Conservation (phyloP, 2,329 filamentous ascomycete species). For the Arthrinium phaeospermum region DNA sequence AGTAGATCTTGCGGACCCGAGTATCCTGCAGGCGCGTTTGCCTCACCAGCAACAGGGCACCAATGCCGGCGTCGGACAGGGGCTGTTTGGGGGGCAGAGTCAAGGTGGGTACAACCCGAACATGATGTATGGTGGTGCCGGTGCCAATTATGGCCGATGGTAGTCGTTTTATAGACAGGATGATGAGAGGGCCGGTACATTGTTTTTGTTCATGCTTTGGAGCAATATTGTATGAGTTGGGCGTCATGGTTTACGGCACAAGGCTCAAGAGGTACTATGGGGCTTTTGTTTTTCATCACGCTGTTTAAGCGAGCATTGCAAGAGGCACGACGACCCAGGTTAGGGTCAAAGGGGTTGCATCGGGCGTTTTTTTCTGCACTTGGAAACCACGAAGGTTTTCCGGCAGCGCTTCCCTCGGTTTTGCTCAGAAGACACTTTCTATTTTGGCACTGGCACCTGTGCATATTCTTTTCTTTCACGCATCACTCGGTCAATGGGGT, state of each 20-base stretch:
- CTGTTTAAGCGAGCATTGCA: constrained; percentile 55
- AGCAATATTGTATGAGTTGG: constrained; percentile 35
- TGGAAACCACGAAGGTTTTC: constrained; percentile 15
- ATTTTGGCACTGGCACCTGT: constrained; percentile 28
- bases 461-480: constrained; percentile 27
- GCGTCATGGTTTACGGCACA: constrained; percentile 36
- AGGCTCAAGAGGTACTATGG: constrained; percentile 35
- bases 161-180: constrained; percentile 41
- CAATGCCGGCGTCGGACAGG: constrained; percentile 84
- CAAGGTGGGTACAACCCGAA: constrained; percentile 95
- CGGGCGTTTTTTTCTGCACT: constrained; percentile 42
- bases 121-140: constrained; percentile 72
- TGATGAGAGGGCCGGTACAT: constrained; percentile 27
- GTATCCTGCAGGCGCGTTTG: constrained; percentile 97
- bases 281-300: constrained; percentile 41
- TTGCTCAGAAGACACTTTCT: constrained; percentile 31
- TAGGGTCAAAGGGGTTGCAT: constrained; percentile 40
- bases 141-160: constrained; percentile 73
- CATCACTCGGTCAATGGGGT: constrained; percentile 46
- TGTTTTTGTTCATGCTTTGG: constrained; percentile 27
- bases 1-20: constrained; percentile 99
- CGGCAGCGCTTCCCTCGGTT: constrained; percentile 34
- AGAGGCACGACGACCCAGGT: constrained; percentile 43
- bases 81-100: constrained; percentile 81
- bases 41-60: constrained; percentile 80